Evolutionary conservation across 2,329 filamentous ascomycete genomes (phyloP), one percentile per base, ranked within the genome.

Genomic region (Calycina marina): DNA sequence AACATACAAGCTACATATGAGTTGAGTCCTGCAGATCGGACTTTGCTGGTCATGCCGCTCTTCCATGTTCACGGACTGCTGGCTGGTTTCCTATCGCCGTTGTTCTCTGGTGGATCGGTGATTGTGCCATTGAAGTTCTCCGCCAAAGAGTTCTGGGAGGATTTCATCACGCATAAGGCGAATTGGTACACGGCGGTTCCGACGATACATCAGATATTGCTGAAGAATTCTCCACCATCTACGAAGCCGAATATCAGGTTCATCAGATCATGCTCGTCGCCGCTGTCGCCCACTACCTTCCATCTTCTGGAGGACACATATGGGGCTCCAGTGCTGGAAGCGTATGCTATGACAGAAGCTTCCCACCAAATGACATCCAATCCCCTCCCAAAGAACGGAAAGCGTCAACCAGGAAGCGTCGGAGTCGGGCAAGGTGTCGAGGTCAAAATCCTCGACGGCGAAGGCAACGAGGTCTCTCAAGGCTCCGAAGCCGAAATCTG

Each of bases 151-250:
- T 93, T 93, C 58, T 93, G 84, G 84, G 55, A 57, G 14, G 77
- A 90, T 53, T 90, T 90, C 48, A 65, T 65, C 43, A 61, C 65
- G 4, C 65, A 85, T 60, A 65, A 72, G 42, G 84, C 83, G 15
- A 93, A 83, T 54, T 93, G 84, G 84, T 93, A 90, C 58, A 90
- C 83, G 0, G 84, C 84, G 1, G 84, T 90, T n/a, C 84, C 84
- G 1, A 92, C 84, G 1, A 92, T 93, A 52, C 84, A 92, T 56
- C 83, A 90, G 51, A 88, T 93, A 47, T 65, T 93, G 4, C 71
- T 93, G 37, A 82, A 78, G 58, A 74, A 69, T 44, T 72, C 78
- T 5, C 54, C 69, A 3, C 84, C 82, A 4, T 67, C 53, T 34
- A 76, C 77, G 1, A 63, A 74, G 35, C 81, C 81, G 2, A 54